A percentile compares a stretch with the other conserved stretches of the same genome.
Conservation (phyloP, 345 rosid species). For the Raphanus sativus region DNA sequence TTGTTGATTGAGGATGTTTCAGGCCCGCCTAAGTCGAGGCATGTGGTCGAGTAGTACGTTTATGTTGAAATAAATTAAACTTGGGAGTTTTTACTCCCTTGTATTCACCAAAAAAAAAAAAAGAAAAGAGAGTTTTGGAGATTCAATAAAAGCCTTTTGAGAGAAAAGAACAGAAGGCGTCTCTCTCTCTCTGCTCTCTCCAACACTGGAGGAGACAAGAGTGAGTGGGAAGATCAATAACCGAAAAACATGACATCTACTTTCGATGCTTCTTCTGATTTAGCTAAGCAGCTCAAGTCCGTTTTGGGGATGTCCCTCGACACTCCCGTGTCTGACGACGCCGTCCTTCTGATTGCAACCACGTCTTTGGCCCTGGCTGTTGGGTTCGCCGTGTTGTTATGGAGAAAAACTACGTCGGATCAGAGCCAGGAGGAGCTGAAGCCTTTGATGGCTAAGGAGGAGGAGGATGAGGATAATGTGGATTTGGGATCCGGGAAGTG, state of each 20-base stretch:
- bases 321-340: slow-evolving; percentile 46
- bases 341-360: slow-evolving; percentile 45
- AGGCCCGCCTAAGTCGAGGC: too few relatives aligned
- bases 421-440: slow-evolving; percentile 50
- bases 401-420: slow-evolving; percentile 55
- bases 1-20: too few relatives aligned
- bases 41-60: too few relatives aligned
- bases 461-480: slow-evolving; percentile 43
- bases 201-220: neutral
- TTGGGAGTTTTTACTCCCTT: too few relatives aligned
- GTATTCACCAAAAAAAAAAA: neutral
- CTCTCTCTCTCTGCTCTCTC: neutral
- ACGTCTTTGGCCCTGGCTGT: slow-evolving; percentile 58
- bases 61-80: too few relatives aligned
- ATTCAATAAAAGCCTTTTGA: neutral
- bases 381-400: slow-evolving; percentile 53
- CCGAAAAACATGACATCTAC: slow-evolving; percentile 36
- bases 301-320: slow-evolving; percentile 35
- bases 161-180: neutral
- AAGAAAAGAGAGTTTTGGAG: too few relatives aligned
- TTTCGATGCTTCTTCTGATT: slow-evolving; percentile 35
- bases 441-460: slow-evolving; percentile 46
- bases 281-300: slow-evolving; percentile 55
- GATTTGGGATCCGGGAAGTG: slow-evolving; percentile 58
- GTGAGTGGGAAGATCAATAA: neutral